A percentile compares a stretch with the other conserved stretches of the same genome.
These are phyloP conservation scores for Aurantiochytrium sp. DNA, from an alignment of 108 stramenopile species.

Conservation along the genomic window DNA sequence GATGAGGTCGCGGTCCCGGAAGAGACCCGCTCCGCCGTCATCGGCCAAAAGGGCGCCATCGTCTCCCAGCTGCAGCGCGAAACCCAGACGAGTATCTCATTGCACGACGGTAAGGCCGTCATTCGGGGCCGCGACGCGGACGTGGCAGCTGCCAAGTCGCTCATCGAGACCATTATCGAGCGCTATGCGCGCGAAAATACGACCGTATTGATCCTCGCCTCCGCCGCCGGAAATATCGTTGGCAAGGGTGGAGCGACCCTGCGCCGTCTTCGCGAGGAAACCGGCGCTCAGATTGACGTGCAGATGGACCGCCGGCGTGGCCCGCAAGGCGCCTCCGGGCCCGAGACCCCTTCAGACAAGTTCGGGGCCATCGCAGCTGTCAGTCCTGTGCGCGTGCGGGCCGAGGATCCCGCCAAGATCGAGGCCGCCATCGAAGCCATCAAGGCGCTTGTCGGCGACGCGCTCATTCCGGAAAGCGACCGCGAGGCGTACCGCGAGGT, in stretches of 20 bases:
- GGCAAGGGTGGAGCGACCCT: background rate
- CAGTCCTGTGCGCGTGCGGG: background rate
- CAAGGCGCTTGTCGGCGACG: background rate
- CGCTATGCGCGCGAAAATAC: background rate
- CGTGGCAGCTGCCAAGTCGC: background rate
- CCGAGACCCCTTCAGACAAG: background rate
- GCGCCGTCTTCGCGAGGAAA: background rate
- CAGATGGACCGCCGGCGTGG: background rate
- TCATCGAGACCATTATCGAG: background rate
- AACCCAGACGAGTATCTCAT: background rate
- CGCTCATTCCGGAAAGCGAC: background rate
- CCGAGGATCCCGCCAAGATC: background rate
- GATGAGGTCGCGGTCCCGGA: background rate
- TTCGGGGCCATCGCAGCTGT: background rate
- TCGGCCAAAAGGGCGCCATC: background rate
- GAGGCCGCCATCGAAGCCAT: background rate
- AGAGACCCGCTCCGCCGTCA: background rate
- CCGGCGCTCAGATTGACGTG: constrained; percentile 2
- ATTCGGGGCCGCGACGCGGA: background rate
- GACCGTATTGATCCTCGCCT: background rate
- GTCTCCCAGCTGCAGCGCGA: background rate
- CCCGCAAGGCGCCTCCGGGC: too few relatives aligned
- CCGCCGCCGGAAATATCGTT: background rate
- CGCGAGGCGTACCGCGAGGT: background rate
- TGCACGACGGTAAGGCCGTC: background rate